phyloP scores from a whole-genome alignment of 2,329 filamentous ascomycete genomes.

The Emergomyces orientalis region DNA sequence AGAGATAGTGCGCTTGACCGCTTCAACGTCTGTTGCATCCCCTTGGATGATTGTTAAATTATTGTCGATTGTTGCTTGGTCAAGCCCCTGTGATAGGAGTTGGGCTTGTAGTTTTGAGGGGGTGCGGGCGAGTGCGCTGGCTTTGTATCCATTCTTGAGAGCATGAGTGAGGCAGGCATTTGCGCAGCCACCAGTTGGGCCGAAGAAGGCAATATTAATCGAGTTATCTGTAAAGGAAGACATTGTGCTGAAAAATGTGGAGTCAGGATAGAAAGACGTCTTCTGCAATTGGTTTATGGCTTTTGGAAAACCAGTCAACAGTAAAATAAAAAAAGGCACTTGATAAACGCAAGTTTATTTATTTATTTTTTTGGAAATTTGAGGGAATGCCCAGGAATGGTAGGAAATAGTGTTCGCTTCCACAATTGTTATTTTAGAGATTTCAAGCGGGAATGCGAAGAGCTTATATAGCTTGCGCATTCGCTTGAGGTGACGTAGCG shows the following conservation, averaged over 20 bases:
- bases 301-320: not conserved
- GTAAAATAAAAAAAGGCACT: not conserved
- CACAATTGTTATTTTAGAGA: not conserved
- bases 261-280: not conserved
- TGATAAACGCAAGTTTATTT: not conserved
- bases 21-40: constrained; percentile 35
- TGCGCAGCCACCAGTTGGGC: constrained; percentile 43
- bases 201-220: constrained; percentile 40
- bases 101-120: constrained; percentile 41
- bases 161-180: constrained; percentile 37
- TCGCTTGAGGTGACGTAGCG: not conserved
- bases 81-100: constrained; percentile 35
- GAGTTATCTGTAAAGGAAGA: not conserved
- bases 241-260: not conserved
- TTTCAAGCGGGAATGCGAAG: not conserved
- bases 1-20: constrained; percentile 34
- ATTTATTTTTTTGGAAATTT: too few species aligned
- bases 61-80: constrained; percentile 25
- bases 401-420: not conserved
- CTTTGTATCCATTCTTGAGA: constrained; percentile 38
- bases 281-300: not conserved
- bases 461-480: not conserved
- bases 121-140: constrained; percentile 42
- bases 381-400: not conserved
- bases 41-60: constrained; percentile 43